phyloP scores from a whole-genome alignment of 371 early-diverging fungal genomes.

The Apophysomyces ossiformis region DNA sequence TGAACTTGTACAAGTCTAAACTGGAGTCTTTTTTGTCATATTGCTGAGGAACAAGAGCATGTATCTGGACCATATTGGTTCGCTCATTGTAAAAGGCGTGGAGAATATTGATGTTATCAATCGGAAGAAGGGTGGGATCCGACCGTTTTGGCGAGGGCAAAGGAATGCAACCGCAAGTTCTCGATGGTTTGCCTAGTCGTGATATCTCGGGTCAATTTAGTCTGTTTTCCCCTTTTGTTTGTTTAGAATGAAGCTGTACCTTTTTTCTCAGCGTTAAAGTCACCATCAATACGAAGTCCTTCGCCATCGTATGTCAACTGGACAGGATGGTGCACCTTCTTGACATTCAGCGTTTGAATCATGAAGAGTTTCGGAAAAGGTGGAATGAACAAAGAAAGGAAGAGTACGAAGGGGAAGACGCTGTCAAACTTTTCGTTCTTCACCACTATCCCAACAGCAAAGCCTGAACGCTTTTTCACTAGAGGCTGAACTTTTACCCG shows the following conservation, averaged over 20 bases:
- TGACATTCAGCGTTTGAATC: constrained; percentile 33
- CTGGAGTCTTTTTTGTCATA: constrained; percentile 36
- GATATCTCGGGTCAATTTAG: not conserved
- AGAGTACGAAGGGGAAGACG: too few species aligned
- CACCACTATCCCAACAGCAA: too few species aligned
- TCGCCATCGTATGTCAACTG: constrained; percentile 42
- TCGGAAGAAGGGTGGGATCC: constrained; percentile 47
- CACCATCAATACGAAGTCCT: constrained; percentile 55
- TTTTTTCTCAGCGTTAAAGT: constrained; percentile 35
- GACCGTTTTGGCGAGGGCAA: constrained; percentile 27
- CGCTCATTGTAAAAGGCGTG: constrained; percentile 27
- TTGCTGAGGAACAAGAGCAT: constrained; percentile 43
- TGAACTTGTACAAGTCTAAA: constrained; percentile 39
- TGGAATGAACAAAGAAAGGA: too few species aligned
- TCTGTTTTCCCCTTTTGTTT: too few species aligned
- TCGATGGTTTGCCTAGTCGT: constrained; percentile 17
- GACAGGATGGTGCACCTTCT: constrained; percentile 41
- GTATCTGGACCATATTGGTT: constrained; percentile 36
- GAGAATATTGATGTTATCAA: constrained; percentile 38
- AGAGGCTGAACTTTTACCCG: too few species aligned
- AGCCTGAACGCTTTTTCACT: too few species aligned
- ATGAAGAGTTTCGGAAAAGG: constrained; percentile 13
- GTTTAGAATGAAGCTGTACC: constrained; percentile 19
- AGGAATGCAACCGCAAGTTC: constrained; percentile 34
- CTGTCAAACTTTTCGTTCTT: too few species aligned